Base-by-base conservation (phyloP, 2,329 filamentous ascomycete species). In the Bipolaris cookei region DNA sequence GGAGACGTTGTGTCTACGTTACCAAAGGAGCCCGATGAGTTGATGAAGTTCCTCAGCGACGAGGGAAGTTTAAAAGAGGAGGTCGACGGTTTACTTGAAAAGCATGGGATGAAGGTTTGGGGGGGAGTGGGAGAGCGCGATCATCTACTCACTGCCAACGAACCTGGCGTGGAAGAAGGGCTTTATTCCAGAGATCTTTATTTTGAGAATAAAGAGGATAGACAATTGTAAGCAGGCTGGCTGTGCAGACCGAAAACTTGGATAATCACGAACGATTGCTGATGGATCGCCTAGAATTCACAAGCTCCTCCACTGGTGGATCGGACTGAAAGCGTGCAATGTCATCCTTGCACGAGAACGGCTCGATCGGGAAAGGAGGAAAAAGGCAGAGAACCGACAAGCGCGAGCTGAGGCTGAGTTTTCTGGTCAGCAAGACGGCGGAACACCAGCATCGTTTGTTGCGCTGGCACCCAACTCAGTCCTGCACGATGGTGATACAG, bases 251-350 rank as follows among this genome's bases (percentile, higher is more conserved):
- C 20, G 14, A 23, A 48, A 18, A 30, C 37, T 50, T 18, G 43
- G 18, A 20, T 47, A 30, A 13, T 4, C 8, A 34, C 39, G 34
- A n/a, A 47, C 50, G n/a, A n/a, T 16, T 45, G 39, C 62, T 69
- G 46, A 70, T 47, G 11, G 14, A 10, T 30, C 13, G 21, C 30
- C 1, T 45, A 75, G 72, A n/a, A 72, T 75, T 37, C 69, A 70
- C 44, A 70, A 68, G 44, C 58, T 75, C 8, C 61, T 75, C 28
- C 73, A 75, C 58, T 75, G 72, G 72, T 75, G 73, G 73, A 70
- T 74, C 32, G 73, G 73, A 3, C 66, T 74, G 37, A 75, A 75
- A 57, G 73, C 71, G 21, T 74, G 71, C 58, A 75, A 75, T 51
- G 72, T 74, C 28, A 74, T 75, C 20, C 57, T 74, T 41, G 73